phyloP scores from a whole-genome alignment of 2,329 filamentous ascomycete genomes.

The Cladosporium sp. region DNA sequence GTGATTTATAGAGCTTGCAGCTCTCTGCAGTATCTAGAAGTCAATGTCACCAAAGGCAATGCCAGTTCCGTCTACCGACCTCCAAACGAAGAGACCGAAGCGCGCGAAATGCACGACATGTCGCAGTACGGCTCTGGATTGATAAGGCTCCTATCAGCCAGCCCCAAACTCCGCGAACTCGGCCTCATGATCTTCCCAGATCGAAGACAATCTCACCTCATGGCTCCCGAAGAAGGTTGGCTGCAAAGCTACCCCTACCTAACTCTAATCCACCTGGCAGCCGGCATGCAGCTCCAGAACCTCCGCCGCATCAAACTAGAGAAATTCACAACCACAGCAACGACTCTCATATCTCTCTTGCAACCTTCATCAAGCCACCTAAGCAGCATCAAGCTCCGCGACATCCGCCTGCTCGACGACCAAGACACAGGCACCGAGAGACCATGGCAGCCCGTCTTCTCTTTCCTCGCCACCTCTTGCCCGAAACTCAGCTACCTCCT shows the following conservation, averaged over 20 bases:
- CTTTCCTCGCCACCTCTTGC: conserved; percentile 28
- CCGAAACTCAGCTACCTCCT: conserved; percentile 32
- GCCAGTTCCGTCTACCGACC: conserved; percentile 1
- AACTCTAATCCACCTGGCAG: conserved; percentile 26
- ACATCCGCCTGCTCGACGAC: conserved; percentile 33
- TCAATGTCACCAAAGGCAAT: conserved; percentile 28
- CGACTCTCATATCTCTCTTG: conserved; percentile 29
- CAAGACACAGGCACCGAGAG: neutral
- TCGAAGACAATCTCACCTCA: conserved; percentile 27
- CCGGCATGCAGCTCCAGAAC: conserved; percentile 22
- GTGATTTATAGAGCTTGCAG: conserved; percentile 28
- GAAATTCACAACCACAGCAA: conserved; percentile 31
- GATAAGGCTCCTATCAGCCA: conserved; percentile 29
- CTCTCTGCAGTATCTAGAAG: conserved; percentile 34
- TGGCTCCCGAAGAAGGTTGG: conserved; percentile 30
- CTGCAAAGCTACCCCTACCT: conserved; percentile 29
- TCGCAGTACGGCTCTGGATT: conserved; percentile 27
- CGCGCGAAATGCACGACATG: neutral
- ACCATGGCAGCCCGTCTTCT: conserved; percentile 31
- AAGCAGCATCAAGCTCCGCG: conserved; percentile 35
- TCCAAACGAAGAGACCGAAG: neutral
- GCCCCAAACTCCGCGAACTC: conserved; percentile 30
- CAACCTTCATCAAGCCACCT: conserved; percentile 26
- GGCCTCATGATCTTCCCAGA: conserved; percentile 35
- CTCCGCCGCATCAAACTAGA: conserved; percentile 37